phyloP scores from a whole-genome alignment of 169 alveolate genomes.

The Gregarina niphandrodes region DNA sequence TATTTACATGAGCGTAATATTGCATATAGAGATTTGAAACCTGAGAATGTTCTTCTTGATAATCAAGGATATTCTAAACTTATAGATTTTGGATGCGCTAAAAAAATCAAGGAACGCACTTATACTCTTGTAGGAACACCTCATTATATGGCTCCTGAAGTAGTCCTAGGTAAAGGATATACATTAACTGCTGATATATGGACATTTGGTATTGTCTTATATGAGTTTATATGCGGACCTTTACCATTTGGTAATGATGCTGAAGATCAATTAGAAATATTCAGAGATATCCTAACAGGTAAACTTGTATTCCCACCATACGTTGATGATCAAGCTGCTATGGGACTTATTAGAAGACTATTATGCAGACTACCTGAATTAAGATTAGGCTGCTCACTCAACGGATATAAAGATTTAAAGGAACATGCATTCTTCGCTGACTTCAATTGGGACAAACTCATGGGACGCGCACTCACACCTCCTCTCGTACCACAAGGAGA shows the following conservation, averaged over 20 bases:
- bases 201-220: conserved; percentile 91
- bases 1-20: conserved; percentile 69
- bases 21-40: conserved; percentile 79
- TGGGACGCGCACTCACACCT: conserved; percentile 49
- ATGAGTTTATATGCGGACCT: conserved; percentile 86
- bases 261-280: conserved; percentile 74
- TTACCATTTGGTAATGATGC: conserved; percentile 89
- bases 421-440: conserved; percentile 26
- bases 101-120: conserved; percentile 57
- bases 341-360: conserved; percentile 51
- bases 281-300: conserved; percentile 66
- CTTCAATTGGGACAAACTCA: conserved; percentile 57
- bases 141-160: conserved; percentile 83
- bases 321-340: conserved; percentile 50
- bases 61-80: conserved; percentile 71
- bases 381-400: conserved; percentile 61
- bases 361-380: conserved; percentile 64
- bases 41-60: conserved; percentile 76
- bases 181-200: conserved; percentile 84
- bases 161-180: conserved; percentile 75
- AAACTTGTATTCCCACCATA: conserved; percentile 30
- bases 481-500: conserved; percentile 51
- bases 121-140: conserved; percentile 83
- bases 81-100: conserved; percentile 80
- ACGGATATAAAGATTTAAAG: conserved; percentile 45